These are phyloP conservation scores for Nitzschia putrida DNA, from an alignment of 108 stramenopile genomes.

Conservation along the genomic window DNA sequence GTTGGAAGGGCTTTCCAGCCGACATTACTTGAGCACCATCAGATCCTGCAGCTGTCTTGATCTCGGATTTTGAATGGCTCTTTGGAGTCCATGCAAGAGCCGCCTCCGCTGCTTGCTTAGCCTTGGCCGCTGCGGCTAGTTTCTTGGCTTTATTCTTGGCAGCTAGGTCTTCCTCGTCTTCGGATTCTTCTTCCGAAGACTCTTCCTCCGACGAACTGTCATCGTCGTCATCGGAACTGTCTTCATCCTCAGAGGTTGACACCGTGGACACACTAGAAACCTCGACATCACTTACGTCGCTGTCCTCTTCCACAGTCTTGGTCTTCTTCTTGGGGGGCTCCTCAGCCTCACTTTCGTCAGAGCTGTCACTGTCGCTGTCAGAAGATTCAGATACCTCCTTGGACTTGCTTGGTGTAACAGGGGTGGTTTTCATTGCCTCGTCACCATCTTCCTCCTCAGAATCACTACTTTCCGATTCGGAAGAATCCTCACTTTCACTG, in stretches of 20 bases:
- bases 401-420: neutral
- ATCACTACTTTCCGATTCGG: neutral
- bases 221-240: constrained; percentile 37
- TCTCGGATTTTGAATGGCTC: constrained; percentile 46
- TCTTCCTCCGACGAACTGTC: constrained; percentile 43
- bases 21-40: constrained; percentile 88
- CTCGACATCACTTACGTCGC: constrained; percentile 85
- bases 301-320: constrained; percentile 23
- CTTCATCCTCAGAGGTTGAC: constrained; percentile 52
- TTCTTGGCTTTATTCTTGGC: constrained; percentile 48
- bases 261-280: constrained; percentile 88
- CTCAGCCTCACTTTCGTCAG: constrained; percentile 12
- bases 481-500: neutral
- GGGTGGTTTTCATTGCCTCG: neutral
- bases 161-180: constrained; percentile 43
- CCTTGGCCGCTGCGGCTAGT: constrained; percentile 55
- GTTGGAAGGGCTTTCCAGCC: constrained; percentile 90
- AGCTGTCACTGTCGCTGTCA: neutral
- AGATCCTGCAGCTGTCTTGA: constrained; percentile 62
- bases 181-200: constrained; percentile 21
- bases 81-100: constrained; percentile 80
- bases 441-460: constrained; percentile 6
- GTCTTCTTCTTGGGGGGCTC: constrained; percentile 32
- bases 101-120: constrained; percentile 83
- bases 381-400: constrained; percentile 4